Percentiles rank a stretch among this genome's conserved stretches.
These are phyloP conservation scores for Mortierella sp. DNA, from an alignment of 371 early-diverging fungal species.

Conservation along the genomic window DNA sequence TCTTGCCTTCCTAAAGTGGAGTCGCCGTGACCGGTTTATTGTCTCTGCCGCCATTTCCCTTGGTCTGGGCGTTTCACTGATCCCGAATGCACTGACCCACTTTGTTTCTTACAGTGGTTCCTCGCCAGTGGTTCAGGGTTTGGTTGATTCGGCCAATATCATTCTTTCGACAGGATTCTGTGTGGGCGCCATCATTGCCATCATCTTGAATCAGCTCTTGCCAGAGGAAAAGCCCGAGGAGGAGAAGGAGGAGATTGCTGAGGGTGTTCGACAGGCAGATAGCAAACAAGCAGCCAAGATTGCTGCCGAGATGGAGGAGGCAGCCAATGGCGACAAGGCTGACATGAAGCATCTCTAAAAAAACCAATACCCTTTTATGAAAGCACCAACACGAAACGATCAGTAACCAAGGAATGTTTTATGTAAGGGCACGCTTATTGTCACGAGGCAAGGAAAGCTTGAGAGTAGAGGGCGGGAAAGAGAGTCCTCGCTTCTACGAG, in stretches of 20 bases:
- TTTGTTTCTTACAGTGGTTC: slow-evolving; percentile 64
- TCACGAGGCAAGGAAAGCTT: too few species aligned
- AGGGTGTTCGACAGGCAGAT: slow-evolving; percentile 25
- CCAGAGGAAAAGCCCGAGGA: slow-evolving; percentile 50
- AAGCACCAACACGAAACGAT: too few species aligned
- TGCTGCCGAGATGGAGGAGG: slow-evolving; percentile 47
- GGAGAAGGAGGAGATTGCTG: slow-evolving; percentile 21
- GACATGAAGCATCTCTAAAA: slow-evolving; percentile 42
- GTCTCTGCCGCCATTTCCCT: slow-evolving; percentile 56
- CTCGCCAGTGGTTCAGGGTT: slow-evolving; percentile 59
- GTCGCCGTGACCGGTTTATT: slow-evolving; percentile 72
- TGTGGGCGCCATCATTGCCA: slow-evolving; percentile 64
- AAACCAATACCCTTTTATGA: too few species aligned
- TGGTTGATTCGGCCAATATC: slow-evolving; percentile 63
- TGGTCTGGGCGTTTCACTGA: slow-evolving; percentile 67
- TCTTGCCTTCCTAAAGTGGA: slow-evolving; percentile 68
- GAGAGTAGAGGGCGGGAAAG: too few species aligned
- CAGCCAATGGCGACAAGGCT: slow-evolving; percentile 33
- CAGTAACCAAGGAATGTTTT: too few species aligned
- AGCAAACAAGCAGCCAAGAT: slow-evolving; percentile 42
- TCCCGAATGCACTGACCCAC: slow-evolving; percentile 65
- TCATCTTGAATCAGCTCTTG: slow-evolving; percentile 62
- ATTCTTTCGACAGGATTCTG: slow-evolving; percentile 66
- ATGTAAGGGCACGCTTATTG: too few species aligned
- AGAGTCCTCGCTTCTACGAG: too few species aligned